phyloP scores from a whole-genome alignment of 345 rosid genomes.

The Populus euphratica region DNA sequence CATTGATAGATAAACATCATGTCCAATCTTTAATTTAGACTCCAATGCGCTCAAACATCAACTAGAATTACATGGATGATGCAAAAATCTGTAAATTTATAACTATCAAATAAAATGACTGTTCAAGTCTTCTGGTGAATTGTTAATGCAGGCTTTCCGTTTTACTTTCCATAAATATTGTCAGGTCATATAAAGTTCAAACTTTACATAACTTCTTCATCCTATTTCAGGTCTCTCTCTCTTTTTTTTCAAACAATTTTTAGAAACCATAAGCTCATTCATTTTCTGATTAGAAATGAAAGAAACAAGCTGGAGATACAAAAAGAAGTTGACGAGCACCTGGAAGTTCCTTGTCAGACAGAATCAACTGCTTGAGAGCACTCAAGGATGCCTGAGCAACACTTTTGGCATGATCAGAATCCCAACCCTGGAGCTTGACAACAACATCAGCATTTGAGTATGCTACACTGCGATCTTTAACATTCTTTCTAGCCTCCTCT shows the following conservation, averaged over 20 bases:
- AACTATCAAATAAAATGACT: too few species aligned
- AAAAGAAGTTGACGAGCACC: conserved; percentile 33
- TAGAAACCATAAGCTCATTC: neutral
- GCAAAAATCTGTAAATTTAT: too few species aligned
- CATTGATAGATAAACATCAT: too few species aligned
- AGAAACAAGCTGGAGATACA: neutral
- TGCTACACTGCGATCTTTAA: conserved; percentile 47
- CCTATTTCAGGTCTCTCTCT: neutral
- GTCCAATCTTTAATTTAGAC: too few species aligned
- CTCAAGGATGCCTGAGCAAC: conserved; percentile 84
- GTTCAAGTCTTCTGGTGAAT: too few species aligned
- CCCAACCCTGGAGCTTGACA: conserved; percentile 89
- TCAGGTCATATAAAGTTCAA: neutral
- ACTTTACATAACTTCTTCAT: neutral
- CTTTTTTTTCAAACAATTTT: neutral
- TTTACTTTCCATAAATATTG: conserved; percentile 40
- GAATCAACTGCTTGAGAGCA: conserved; percentile 71
- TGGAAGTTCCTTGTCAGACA: conserved; percentile 76
- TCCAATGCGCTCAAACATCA: too few species aligned
- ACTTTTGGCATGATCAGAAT: conserved; percentile 59
- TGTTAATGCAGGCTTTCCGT: conserved; percentile 4
- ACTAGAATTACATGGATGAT: too few species aligned
- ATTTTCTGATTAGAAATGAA: neutral
- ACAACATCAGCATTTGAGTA: conserved; percentile 86
- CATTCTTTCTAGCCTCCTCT: conserved; percentile 62